phyloP scores from a whole-genome alignment of 75 land plant genomes.

The Sequoiadendron giganteum region DNA sequence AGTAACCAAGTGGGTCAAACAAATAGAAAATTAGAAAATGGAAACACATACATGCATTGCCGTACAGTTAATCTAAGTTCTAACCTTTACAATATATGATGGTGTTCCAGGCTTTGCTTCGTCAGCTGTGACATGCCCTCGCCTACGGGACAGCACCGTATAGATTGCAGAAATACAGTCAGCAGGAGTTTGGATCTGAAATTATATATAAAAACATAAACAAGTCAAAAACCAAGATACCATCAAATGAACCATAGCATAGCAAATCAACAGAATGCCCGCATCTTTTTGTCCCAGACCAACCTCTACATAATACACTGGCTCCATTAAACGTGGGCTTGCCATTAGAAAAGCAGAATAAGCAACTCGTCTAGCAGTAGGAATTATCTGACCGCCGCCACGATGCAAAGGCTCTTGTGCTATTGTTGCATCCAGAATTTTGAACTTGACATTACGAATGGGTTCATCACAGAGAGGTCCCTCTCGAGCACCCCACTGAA shows the following conservation, averaged over 20 bases:
- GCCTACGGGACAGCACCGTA: conserved; percentile 86
- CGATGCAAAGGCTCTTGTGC: conserved; percentile 97
- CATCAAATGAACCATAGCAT: not conserved
- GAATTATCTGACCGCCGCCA: conserved; percentile 98
- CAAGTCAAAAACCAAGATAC: not conserved
- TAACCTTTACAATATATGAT: conserved; percentile 97
- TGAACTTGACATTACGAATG: conserved; percentile 98
- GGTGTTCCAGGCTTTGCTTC: conserved; percentile 98
- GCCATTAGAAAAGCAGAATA: conserved; percentile 99
- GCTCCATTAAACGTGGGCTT: conserved; percentile 97
- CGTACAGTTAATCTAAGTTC: not conserved
- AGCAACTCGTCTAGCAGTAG: conserved; percentile 97
- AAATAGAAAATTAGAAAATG: not conserved
- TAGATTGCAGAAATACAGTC: conserved; percentile 98
- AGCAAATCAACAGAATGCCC: not conserved
- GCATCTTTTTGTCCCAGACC: not conserved
- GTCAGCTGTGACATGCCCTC: conserved; percentile 98
- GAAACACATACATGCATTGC: not conserved
- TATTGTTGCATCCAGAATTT: conserved; percentile 94
- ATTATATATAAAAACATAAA: not conserved
- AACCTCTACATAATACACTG: conserved; percentile 98
- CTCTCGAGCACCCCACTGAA: conserved; percentile 99
- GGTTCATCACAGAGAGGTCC: conserved; percentile 99
- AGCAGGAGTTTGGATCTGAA: conserved; percentile 99
- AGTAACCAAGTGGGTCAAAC: not conserved